Percentiles rank a stretch among this genome's conserved stretches.
Conservation (phyloP, 306 rosid species). For the Cajanus cajan region DNA sequence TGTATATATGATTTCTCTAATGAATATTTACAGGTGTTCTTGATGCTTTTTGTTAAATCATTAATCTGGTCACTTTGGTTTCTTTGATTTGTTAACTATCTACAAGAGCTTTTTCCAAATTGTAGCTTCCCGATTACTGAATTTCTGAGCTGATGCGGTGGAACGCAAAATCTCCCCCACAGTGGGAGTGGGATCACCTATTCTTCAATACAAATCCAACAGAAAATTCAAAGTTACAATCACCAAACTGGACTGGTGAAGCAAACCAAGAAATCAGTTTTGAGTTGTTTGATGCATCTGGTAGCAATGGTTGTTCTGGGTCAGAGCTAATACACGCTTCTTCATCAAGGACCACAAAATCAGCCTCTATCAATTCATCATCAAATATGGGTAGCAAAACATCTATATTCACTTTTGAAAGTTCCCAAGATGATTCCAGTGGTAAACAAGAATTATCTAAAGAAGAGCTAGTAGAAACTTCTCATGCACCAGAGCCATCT, state of each 20-base stretch:
- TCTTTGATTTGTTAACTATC: neutral
- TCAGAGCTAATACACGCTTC: constrained; percentile 49
- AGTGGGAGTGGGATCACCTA: constrained; percentile 86
- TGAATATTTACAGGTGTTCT: neutral
- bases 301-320: constrained; percentile 53
- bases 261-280: constrained; percentile 56
- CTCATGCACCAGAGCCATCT: constrained; percentile 42
- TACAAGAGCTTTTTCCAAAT: neutral
- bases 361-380: constrained; percentile 73
- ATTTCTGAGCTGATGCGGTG: constrained; percentile 66
- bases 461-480: constrained; percentile 46
- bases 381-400: constrained; percentile 69
- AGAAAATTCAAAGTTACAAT: constrained; percentile 56
- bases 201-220: constrained; percentile 53
- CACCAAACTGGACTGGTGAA: constrained; percentile 51
- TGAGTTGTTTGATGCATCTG: constrained; percentile 53
- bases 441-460: constrained; percentile 50
- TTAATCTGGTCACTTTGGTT: neutral
- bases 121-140: constrained; percentile 37
- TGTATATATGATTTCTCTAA: neutral
- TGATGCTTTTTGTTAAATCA: neutral
- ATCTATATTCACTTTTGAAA: constrained; percentile 56
- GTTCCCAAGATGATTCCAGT: constrained; percentile 47
- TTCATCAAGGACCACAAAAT: constrained; percentile 64
- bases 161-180: constrained; percentile 61